Base-by-base conservation (phyloP, 2,329 filamentous ascomycete species). In the Aplosporella prunicola region DNA sequence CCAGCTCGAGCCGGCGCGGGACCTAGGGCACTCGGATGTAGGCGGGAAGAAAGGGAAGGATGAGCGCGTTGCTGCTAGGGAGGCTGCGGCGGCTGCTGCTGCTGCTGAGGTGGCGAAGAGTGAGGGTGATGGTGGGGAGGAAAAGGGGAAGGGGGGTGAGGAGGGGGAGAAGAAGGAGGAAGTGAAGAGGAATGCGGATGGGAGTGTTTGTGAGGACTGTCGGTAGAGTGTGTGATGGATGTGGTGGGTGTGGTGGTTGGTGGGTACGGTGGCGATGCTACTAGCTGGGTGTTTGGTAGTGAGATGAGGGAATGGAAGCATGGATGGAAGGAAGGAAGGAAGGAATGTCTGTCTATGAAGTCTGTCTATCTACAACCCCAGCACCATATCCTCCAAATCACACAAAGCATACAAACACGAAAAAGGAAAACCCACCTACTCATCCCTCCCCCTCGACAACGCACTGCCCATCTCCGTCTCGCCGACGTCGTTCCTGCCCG, bases 1-100 rank as follows among this genome's bases (percentile, higher is more conserved):
- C 62, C 70, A 84, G 35, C 78, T 95, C 48, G 80, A 91, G 51
- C 89, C 88, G 0, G 68, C 66, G 1, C 71, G 82, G 44, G 74
- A 89, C 52, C 64, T 95, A 36, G 89, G 89, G 0, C 89, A 96
- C 44, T 69, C 66, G 25, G 67, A 71, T 44, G 60, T 50, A 30
- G 48, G 52, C 31, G 55, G 57, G 5, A 62, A 61, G 46, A 58
- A 60, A 42, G 55, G 53, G 15, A 24, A 30, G 11, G 24, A 18
- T n/a, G n/a, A n/a, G n/a, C n/a, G n/a, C n/a, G 20, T 14, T 14
- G 16, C 9, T 10, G 7, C 9, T 7, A 24, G 20, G n/a, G 16
- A 16, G 27, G n/a, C 10, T 32, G 13, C 11, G 26, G 18, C 30
- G 25, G 24, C 30, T 5, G 9, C 13, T 14, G 13, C 5, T n/a